Base-by-base conservation (phyloP, 2,329 filamentous ascomycete species). In the Venturiaceae sp. region DNA sequence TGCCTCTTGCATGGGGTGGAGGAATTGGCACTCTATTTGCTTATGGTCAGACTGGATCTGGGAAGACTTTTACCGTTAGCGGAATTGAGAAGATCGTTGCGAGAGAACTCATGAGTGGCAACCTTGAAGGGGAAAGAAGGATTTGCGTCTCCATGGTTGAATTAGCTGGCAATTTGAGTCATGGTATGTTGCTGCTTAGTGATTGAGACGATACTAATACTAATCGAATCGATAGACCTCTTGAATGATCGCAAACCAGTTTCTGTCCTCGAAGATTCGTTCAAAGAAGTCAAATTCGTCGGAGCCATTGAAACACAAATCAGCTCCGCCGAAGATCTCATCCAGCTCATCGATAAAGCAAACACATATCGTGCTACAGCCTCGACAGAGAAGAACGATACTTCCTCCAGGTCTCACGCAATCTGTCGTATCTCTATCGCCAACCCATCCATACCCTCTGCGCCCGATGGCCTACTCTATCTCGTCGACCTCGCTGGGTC, bases 1-100 rank as follows among this genome's bases (percentile, higher is more conserved):
- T 80, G 13, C 71, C 75, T 0, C 78, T 72, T 69, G 74, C 73
- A 0, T 77, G 74, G 74, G 63, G 68, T 23, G 78, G 78, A 13
- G 75, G 77, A 19, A 70, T 79, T 23, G 72, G 72, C 16, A 80
- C 77, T n/a, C 64, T 80, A 36, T 77, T 79, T 50, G 75, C 74
- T 69, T 99, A 99, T 68, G 94, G 94, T 47, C 94, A 99, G 72
- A 99, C 94, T 0, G 94, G 94, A 3, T 94, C 91, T 21, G 94
- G 94, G 61, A 99, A 99, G 78, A 99, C 94, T 0, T 89, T 86
- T 68, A 97, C 94, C 4, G 99, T 99, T 94, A 95, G 88, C 9
- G 94, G 89, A 2, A 88, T 86, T 0, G 89, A 96, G 65, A 94
- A 94, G 64, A 96, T 99, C 86, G 99, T 99, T 60, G 92, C 94